Percentiles rank a stretch among this genome's conserved stretches.
phyloP scores from a whole-genome alignment of 108 stramenopile species.

The Skeletonema grethae region DNA sequence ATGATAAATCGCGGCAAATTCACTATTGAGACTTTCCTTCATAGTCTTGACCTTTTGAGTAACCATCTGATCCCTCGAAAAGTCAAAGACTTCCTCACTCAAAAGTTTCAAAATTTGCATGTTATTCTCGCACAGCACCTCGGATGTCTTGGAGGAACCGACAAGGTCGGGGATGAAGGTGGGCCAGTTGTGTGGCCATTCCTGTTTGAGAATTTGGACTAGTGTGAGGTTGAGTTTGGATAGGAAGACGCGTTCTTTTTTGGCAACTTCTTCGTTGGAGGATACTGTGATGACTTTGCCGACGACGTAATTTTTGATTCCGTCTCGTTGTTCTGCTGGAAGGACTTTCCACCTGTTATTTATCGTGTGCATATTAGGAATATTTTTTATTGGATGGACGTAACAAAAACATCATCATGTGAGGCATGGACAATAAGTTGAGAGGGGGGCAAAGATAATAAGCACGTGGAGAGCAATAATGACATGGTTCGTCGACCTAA shows the following conservation, averaged over 20 bases:
- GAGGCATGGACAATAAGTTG: too few relatives aligned
- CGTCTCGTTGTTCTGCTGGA: slow-evolving; percentile 91
- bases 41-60: slow-evolving; percentile 90
- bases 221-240: slow-evolving; percentile 95
- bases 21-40: slow-evolving; percentile 91
- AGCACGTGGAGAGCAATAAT: too few relatives aligned
- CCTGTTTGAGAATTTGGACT: slow-evolving; percentile 98
- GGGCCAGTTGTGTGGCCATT: slow-evolving; percentile 99
- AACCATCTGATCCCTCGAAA: slow-evolving; percentile 96
- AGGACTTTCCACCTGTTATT: slow-evolving; percentile 89
- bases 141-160: slow-evolving; percentile 85
- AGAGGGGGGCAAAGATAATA: too few relatives aligned
- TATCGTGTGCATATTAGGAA: slow-evolving; percentile 1
- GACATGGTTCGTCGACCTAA: not conserved
- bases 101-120: slow-evolving; percentile 98
- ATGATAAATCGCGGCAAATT: slow-evolving; percentile 96
- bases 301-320: slow-evolving; percentile 97
- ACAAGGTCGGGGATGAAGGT: slow-evolving; percentile 97
- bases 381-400: not conserved
- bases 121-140: slow-evolving; percentile 99
- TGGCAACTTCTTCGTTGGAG: slow-evolving; percentile 65
- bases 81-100: slow-evolving; percentile 99
- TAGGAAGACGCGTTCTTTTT: slow-evolving; percentile 73
- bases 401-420: too few relatives aligned
- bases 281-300: slow-evolving; percentile 93